Evolutionary conservation across 1,284 basidiomycete genomes (phyloP).

Genomic region (Fomitopsis palustris): DNA sequence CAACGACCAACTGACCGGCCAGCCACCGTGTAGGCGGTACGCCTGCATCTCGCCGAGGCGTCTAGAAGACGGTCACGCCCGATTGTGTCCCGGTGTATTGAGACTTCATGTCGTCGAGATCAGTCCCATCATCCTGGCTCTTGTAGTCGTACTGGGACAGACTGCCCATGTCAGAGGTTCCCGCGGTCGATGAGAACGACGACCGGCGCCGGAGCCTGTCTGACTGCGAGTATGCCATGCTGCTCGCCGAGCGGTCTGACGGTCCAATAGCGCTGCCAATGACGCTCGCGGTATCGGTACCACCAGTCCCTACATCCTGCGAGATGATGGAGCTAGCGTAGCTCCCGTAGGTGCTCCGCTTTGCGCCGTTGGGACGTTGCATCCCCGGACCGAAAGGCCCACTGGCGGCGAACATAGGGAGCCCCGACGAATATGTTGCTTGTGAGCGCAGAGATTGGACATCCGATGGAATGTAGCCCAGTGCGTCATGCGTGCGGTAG

Average conservation of each 20-base stretch:
- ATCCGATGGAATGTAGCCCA: conserved; percentile 94
- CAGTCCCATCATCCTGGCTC: conserved; percentile 75
- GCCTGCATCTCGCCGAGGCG: conserved; percentile 13
- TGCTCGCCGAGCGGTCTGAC: conserved; percentile 45
- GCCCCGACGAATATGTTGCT: conserved; percentile 86
- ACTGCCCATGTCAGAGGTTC: conserved; percentile 74
- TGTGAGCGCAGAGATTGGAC: conserved; percentile 92
- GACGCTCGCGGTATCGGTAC: conserved; percentile 58
- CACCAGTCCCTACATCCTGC: conserved; percentile 72
- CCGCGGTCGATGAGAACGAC: conserved; percentile 75
- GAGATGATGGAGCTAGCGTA: conserved; percentile 92
- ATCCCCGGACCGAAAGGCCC: conserved; percentile 67
- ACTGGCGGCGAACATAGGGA: conserved; percentile 78
- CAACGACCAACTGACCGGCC: conserved; percentile 1
- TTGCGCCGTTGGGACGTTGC: conserved; percentile 58
- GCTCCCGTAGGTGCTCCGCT: conserved; percentile 75
- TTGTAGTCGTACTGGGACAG: conserved; percentile 81
- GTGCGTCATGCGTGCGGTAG: conserved; percentile 92
- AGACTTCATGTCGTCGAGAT: conserved; percentile 80
- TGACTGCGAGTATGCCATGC: conserved; percentile 80
- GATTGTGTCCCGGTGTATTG: conserved; percentile 81
- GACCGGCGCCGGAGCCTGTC: conserved; percentile 63
- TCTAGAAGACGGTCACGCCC: conserved; percentile 78
- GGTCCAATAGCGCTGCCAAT: conserved; percentile 45
- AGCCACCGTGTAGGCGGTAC: conserved; percentile 13